Conservation (phyloP, 2,329 filamentous ascomycete genomes). For the Nemania diffusa region DNA sequence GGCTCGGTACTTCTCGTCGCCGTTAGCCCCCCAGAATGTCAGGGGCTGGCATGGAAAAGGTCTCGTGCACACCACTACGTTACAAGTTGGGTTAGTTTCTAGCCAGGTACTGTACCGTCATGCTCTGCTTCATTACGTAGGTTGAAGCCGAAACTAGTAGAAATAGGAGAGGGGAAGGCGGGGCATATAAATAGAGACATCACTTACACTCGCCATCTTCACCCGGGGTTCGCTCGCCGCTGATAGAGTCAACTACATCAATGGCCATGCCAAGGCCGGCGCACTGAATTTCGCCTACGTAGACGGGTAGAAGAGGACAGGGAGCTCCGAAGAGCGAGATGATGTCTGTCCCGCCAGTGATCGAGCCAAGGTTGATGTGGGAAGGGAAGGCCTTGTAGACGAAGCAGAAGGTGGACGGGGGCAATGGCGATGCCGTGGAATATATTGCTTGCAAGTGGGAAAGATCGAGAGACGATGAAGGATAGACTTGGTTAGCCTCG, state of each 20-base stretch:
- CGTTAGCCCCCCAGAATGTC: conserved; percentile 82
- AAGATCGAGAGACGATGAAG: conserved; percentile 66
- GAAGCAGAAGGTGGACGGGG: conserved; percentile 91
- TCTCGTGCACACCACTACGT: conserved; percentile 75
- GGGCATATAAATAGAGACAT: too few species aligned
- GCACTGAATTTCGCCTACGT: conserved; percentile 79
- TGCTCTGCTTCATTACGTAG: neutral
- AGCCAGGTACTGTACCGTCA: neutral
- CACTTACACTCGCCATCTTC: conserved; percentile 74
- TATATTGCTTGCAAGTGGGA: conserved; percentile 83
- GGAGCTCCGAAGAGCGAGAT: conserved; percentile 93
- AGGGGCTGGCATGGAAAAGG: conserved; percentile 93
- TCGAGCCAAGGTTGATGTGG: conserved; percentile 86
- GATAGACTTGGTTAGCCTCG: conserved; percentile 78
- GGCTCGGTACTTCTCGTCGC: conserved; percentile 79
- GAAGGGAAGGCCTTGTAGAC: conserved; percentile 85
- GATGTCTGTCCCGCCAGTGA: conserved; percentile 96
- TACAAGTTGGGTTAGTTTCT: conserved; percentile 3
- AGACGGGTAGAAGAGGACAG: conserved; percentile 78
- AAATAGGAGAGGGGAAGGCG: too few species aligned
- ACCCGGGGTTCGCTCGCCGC: conserved; percentile 66
- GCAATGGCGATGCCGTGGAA: conserved; percentile 90
- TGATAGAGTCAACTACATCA: conserved; percentile 66
- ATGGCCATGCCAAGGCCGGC: conserved; percentile 84
- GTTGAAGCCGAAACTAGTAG: too few species aligned